Evolutionary conservation across 139 green algal genomes (phyloP).

Genomic region (Chlorella sp.): DNA sequence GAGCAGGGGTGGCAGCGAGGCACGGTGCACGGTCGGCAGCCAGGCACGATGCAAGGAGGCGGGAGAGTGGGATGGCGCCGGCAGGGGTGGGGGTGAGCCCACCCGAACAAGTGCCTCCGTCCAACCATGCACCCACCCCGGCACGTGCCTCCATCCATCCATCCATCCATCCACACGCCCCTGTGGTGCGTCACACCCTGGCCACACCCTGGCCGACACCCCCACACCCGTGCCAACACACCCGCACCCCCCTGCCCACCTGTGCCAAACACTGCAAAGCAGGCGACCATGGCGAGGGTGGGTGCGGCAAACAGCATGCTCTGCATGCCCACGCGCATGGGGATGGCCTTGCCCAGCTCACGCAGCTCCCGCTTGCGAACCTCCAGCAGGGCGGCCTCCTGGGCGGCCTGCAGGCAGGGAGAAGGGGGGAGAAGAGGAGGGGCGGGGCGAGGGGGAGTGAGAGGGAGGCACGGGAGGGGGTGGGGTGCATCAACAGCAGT

Average conservation of each 20-base stretch:
- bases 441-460: background rate
- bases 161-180: too few relatives aligned
- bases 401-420: conserved; percentile 27
- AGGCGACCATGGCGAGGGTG: conserved; percentile 79
- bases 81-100: background rate
- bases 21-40: background rate
- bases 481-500: too few relatives aligned
- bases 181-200: too few relatives aligned
- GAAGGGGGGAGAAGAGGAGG: background rate
- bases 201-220: too few relatives aligned
- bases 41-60: background rate
- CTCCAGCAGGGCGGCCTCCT: conserved; percentile 59
- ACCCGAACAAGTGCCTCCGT: background rate
- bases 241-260: background rate
- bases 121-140: background rate
- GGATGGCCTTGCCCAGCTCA: conserved; percentile 63
- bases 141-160: too few relatives aligned
- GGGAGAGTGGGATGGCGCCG: background rate
- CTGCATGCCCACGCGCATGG: conserved; percentile 72
- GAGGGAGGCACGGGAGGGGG: too few relatives aligned
- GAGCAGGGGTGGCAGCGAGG: too few relatives aligned
- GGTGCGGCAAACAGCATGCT: conserved; percentile 83
- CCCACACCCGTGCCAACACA: too few relatives aligned
- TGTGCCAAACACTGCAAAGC: conserved; percentile 80
- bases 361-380: conserved; percentile 67